These are phyloP conservation scores for Zanthoxylum bungeanum DNA, from an alignment of 345 rosid species.

Conservation along the genomic window DNA sequence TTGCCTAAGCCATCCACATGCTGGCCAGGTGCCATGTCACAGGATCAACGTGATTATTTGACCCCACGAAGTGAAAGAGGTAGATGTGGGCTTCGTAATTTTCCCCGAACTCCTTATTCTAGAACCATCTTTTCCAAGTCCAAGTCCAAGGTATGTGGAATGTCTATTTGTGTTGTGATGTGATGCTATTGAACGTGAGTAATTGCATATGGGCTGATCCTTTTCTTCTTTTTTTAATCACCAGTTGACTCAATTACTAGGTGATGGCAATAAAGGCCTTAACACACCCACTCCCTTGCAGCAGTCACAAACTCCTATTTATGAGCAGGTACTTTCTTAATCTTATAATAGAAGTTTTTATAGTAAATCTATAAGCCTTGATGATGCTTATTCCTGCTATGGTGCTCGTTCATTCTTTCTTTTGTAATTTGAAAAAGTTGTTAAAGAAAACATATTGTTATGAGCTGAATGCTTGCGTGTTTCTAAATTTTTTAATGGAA, in stretches of 20 bases:
- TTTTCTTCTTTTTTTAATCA: slow-evolving; percentile 13
- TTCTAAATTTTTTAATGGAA: neutral
- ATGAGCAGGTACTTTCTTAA: slow-evolving; percentile 56
- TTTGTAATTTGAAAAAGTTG: neutral
- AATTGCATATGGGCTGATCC: slow-evolving; percentile 11
- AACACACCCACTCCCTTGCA: slow-evolving; percentile 35
- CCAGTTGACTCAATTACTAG: slow-evolving; percentile 48
- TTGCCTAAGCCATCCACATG: slow-evolving; percentile 50
- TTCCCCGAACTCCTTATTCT: too few species aligned
- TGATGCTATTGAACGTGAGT: too few species aligned
- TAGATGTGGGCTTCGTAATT: too few species aligned
- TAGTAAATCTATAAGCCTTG: neutral
- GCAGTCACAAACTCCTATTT: too few species aligned
- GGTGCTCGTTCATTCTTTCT: neutral
- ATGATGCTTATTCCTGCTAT: slow-evolving; percentile 1
- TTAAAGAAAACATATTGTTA: neutral
- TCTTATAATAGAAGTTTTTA: neutral
- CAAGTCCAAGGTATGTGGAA: too few species aligned
- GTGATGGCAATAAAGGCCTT: slow-evolving; percentile 34
- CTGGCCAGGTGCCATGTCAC: slow-evolving; percentile 89
- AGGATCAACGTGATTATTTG: slow-evolving; percentile 46
- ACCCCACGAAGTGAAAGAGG: too few species aligned
- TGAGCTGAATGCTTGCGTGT: neutral
- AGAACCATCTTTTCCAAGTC: too few species aligned
- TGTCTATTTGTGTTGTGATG: too few species aligned